Conservation (phyloP, 2,329 filamentous ascomycete genomes). For the Cucurbitaria berberidis region DNA sequence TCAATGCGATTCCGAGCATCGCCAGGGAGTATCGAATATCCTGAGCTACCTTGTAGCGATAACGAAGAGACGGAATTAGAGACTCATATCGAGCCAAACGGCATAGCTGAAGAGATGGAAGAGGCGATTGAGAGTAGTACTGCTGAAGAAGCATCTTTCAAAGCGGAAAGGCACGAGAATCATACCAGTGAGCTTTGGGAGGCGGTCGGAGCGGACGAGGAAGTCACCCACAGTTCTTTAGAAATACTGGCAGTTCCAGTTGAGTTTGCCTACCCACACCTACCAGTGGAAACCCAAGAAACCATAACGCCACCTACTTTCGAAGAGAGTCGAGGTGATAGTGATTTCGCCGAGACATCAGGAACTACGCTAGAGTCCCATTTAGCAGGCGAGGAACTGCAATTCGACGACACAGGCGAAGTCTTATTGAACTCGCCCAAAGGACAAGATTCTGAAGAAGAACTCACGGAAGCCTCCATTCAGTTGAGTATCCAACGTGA, state of each 20-base stretch:
- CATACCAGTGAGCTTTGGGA: neutral
- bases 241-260: neutral
- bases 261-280: slow-evolving; percentile 18
- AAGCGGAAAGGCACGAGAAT: too few species aligned
- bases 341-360: slow-evolving; percentile 7
- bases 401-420: neutral
- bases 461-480: slow-evolving; percentile 41
- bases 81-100: neutral
- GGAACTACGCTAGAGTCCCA: neutral
- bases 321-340: slow-evolving; percentile 4
- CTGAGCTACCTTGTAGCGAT: slow-evolving; percentile 17
- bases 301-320: neutral
- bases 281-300: slow-evolving; percentile 7
- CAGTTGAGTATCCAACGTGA: slow-evolving; percentile 38
- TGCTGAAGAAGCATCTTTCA: neutral
- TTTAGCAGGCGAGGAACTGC: neutral
- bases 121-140: neutral
- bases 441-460: slow-evolving; percentile 19
- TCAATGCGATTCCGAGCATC: neutral
- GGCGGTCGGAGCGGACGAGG: neutral
- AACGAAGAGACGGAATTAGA: neutral
- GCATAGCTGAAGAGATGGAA: neutral
- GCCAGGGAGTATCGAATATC: slow-evolving; percentile 23
- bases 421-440: neutral
- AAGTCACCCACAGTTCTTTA: neutral